Evolutionary conservation across 345 rosid species (phyloP).

Genomic region (Bretschneidera sinensis): DNA sequence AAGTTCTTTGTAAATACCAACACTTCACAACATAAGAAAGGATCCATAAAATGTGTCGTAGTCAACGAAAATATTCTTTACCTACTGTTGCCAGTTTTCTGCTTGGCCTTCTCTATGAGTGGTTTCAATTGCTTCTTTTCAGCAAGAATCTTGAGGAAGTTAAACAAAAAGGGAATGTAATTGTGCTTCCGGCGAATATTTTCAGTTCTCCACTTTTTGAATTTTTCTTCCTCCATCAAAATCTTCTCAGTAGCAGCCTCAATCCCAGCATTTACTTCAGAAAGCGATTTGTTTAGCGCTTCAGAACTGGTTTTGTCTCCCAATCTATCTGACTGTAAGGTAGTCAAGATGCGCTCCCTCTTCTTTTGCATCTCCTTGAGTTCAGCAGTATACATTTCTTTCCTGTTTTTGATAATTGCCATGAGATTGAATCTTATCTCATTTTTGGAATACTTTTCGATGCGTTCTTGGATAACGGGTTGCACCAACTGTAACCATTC

Average conservation of each 20-base stretch:
- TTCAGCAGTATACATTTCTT: constrained; percentile 72
- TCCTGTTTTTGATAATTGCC: constrained; percentile 90
- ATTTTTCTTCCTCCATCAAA: constrained; percentile 90
- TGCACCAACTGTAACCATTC: constrained; percentile 92
- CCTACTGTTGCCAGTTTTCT: constrained; percentile 56
- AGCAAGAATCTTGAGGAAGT: constrained; percentile 93
- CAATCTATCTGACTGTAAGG: constrained; percentile 50
- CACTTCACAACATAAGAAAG: background rate
- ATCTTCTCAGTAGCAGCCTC: constrained; percentile 84
- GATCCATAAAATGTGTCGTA: background rate
- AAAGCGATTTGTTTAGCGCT: constrained; percentile 49
- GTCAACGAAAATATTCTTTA: constrained; percentile 16
- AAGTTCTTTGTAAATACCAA: background rate
- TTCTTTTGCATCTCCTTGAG: constrained; percentile 86
- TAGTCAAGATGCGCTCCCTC: constrained; percentile 62
- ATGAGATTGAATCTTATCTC: constrained; percentile 96
- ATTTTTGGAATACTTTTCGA: constrained; percentile 81
- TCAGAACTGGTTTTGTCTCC: constrained; percentile 46
- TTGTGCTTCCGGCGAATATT: constrained; percentile 93
- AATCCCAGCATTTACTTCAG: constrained; percentile 68
- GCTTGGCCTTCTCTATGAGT: constrained; percentile 94
- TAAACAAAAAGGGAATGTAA: constrained; percentile 91
- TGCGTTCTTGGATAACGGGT: constrained; percentile 94
- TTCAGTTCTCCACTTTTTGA: constrained; percentile 94
- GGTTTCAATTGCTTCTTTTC: constrained; percentile 99